phyloP scores from a whole-genome alignment of 2,329 filamentous ascomycete species.

The Pseudogymnoascus sp. region DNA sequence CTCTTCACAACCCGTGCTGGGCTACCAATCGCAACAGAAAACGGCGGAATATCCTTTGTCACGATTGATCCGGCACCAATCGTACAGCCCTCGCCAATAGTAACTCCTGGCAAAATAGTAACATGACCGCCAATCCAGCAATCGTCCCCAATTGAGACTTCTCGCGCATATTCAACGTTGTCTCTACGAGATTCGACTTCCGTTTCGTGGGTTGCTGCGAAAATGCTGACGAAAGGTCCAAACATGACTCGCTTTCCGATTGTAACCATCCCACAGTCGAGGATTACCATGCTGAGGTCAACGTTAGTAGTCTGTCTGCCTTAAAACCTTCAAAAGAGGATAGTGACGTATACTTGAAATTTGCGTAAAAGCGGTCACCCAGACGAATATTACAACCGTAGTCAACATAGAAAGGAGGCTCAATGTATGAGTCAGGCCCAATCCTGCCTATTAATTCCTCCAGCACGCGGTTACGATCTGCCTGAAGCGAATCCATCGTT shows the following conservation, averaged over 20 bases:
- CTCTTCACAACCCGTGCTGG: constrained; percentile 44
- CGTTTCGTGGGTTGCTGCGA: constrained; percentile 63
- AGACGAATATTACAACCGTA: constrained; percentile 60
- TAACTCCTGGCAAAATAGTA: constrained; percentile 45
- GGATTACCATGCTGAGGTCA: constrained; percentile 30
- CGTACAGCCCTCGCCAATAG: constrained; percentile 44
- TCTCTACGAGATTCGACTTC: constrained; percentile 47
- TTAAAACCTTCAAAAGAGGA: constrained; percentile 18
- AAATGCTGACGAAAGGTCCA: constrained; percentile 65
- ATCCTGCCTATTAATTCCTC: constrained; percentile 41
- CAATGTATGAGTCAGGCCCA: constrained; percentile 49
- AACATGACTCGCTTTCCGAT: constrained; percentile 35
- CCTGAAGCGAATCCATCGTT: constrained; percentile 33
- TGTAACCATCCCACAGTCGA: constrained; percentile 64
- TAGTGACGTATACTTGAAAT: constrained; percentile 40
- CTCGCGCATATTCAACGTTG: constrained; percentile 39
- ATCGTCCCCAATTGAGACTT: constrained; percentile 44
- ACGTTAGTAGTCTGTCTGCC: too few relatives aligned
- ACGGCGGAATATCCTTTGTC: constrained; percentile 42
- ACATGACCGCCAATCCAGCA: constrained; percentile 48
- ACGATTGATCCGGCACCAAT: constrained; percentile 45
- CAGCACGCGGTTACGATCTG: constrained; percentile 41
- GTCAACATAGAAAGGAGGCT: constrained; percentile 55
- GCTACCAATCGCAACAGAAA: constrained; percentile 41
- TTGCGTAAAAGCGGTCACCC: constrained; percentile 57